phyloP scores from a whole-genome alignment of 2,329 filamentous ascomycete genomes.

The Aspergillus fijiensis region DNA sequence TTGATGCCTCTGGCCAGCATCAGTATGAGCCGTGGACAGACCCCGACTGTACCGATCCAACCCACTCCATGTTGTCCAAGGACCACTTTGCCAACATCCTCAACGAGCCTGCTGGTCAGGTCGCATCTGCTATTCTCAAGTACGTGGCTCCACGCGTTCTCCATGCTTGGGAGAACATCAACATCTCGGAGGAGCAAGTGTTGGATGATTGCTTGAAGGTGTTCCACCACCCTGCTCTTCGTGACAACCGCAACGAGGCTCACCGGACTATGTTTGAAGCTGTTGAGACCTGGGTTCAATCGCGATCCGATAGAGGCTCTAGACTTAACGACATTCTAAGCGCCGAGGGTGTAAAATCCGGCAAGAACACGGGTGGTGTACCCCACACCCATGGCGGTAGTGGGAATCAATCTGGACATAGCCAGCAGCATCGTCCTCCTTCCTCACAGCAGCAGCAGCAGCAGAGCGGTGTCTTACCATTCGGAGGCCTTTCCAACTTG shows the following conservation, averaged over 20 bases:
- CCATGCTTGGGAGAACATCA: slow-evolving; percentile 88
- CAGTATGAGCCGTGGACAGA: slow-evolving; percentile 82
- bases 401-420: slow-evolving; percentile 14
- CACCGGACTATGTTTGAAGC: slow-evolving; percentile 87
- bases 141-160: slow-evolving; percentile 85
- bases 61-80: slow-evolving; percentile 79
- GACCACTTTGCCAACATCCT: slow-evolving; percentile 80
- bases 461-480: slow-evolving; percentile 29
- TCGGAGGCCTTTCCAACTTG: slow-evolving; percentile 33
- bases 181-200: slow-evolving; percentile 79
- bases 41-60: slow-evolving; percentile 71
- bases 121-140: slow-evolving; percentile 74
- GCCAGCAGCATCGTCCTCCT: slow-evolving; percentile 23
- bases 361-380: slow-evolving; percentile 62
- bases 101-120: slow-evolving; percentile 72
- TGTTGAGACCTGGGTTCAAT: slow-evolving; percentile 76
- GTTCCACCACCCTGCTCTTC: slow-evolving; percentile 87
- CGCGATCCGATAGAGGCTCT: slow-evolving; percentile 63
- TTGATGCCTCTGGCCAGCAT: slow-evolving; percentile 66
- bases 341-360: slow-evolving; percentile 77
- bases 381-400: slow-evolving; percentile 31
- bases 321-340: slow-evolving; percentile 73
- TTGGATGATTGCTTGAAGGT: slow-evolving; percentile 75
- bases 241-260: slow-evolving; percentile 72
- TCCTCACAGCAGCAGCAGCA: slow-evolving; percentile 18